phyloP scores from a whole-genome alignment of 2,329 filamentous ascomycete species.

The Aspergillus costaricaensis region DNA sequence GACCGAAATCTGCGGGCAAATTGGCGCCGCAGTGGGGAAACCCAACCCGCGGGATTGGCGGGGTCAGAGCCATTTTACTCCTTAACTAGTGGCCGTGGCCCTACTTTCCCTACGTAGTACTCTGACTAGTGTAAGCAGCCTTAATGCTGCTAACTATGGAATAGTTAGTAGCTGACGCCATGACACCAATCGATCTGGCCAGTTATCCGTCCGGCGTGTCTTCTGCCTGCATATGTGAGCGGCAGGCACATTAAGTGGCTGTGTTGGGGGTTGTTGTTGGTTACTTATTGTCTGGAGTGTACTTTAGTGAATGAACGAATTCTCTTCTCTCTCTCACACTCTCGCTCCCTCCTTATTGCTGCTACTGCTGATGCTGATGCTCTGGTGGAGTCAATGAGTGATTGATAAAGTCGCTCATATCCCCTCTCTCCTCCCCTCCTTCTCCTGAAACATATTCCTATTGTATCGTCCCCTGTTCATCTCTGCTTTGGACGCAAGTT shows the following conservation, averaged over 20 bases:
- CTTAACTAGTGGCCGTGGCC: neutral
- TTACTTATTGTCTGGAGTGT: neutral
- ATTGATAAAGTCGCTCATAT: neutral
- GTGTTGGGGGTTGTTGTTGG: neutral
- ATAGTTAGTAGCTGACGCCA: neutral
- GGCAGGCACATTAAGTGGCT: neutral
- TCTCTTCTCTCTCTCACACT: neutral
- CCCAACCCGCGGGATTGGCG: neutral
- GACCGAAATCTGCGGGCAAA: neutral
- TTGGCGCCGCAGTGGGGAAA: conserved; percentile 2
- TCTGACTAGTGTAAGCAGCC: no score
- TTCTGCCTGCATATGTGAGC: neutral
- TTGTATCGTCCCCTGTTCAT: neutral
- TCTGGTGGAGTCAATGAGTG: neutral
- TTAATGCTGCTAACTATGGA: neutral
- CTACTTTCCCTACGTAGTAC: no score
- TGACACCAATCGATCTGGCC: neutral
- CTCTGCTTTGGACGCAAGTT: neutral
- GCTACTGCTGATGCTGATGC: neutral
- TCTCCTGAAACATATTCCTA: neutral
- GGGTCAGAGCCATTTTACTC: neutral
- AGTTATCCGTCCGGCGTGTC: conserved; percentile 1
- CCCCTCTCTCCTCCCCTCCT: neutral
- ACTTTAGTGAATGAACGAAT: neutral
- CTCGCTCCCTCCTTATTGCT: no score